These are phyloP conservation scores for Dactylellina sp. DNA, from an alignment of 2,329 filamentous ascomycete species.

Conservation along the genomic window DNA sequence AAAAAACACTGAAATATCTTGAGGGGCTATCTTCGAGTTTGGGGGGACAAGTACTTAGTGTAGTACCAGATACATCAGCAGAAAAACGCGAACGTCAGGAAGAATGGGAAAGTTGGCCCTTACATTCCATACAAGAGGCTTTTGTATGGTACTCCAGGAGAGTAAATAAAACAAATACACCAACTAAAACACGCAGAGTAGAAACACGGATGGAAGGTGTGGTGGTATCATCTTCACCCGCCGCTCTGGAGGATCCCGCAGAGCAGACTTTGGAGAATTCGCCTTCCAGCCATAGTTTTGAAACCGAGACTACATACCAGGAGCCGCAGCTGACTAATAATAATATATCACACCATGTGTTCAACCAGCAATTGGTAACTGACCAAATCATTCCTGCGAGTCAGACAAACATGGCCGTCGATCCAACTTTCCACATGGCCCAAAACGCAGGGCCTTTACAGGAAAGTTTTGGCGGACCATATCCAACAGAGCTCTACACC, in stretches of 20 bases:
- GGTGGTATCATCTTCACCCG: background rate
- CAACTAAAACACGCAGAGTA: background rate
- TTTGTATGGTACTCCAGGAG: constrained; percentile 35
- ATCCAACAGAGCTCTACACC: constrained; percentile 31
- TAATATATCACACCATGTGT: background rate
- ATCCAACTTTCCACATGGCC: constrained; percentile 4
- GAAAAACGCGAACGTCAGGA: constrained; percentile 47
- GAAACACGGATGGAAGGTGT: background rate
- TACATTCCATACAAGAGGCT: constrained; percentile 30
- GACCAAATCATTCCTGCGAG: background rate
- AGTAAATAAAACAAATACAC: background rate
- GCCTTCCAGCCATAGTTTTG: constrained; percentile 16
- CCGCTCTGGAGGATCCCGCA: constrained; percentile 7
- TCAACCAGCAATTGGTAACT: background rate
- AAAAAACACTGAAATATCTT: constrained; percentile 25
- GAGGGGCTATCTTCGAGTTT: constrained; percentile 15
- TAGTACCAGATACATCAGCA: constrained; percentile 27
- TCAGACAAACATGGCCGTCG: constrained; percentile 1
- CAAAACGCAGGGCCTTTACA: constrained; percentile 1
- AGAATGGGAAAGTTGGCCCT: constrained; percentile 41
- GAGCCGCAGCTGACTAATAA: background rate
- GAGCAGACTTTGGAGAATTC: background rate
- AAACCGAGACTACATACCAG: constrained; percentile 10
- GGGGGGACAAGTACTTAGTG: constrained; percentile 1
- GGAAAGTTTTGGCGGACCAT: constrained; percentile 11